These are phyloP conservation scores for Xylariales sp. DNA, from an alignment of 2,329 filamentous ascomycete genomes.

Conservation along the genomic window DNA sequence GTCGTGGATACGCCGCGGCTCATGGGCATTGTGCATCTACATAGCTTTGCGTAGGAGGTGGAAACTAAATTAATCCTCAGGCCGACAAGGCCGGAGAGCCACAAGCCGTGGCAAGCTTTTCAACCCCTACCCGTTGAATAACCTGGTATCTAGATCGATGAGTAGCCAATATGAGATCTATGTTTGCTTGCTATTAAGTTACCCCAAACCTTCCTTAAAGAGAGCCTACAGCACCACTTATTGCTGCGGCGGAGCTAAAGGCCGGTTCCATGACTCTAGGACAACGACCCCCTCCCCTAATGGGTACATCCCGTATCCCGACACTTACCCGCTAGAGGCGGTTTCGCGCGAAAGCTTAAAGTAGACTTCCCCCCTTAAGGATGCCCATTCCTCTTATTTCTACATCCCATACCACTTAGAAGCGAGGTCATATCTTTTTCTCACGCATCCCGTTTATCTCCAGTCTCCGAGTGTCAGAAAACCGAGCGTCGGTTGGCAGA, in stretches of 20 bases:
- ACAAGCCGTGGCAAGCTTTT: not conserved
- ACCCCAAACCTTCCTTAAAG: not conserved
- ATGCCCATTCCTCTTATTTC: not conserved
- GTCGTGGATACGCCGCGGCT: too few species aligned
- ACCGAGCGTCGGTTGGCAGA: not conserved
- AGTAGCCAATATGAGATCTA: not conserved
- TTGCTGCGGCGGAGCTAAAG: not conserved
- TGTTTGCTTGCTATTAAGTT: not conserved
- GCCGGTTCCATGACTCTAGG: not conserved
- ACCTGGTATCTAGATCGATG: not conserved
- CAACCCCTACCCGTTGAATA: not conserved
- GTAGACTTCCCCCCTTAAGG: not conserved
- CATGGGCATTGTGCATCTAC: not conserved
- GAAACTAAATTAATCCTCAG: not conserved
- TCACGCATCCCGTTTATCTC: not conserved
- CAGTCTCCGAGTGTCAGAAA: not conserved
- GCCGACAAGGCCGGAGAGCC: not conserved
- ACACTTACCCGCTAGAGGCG: not conserved
- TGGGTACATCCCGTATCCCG: not conserved
- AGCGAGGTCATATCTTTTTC: not conserved
- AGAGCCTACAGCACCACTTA: not conserved
- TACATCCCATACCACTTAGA: not conserved
- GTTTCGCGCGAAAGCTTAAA: constrained; percentile 16
- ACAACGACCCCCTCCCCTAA: constrained; percentile 6
- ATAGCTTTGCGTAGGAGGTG: not conserved